Conservation (phyloP, 176 grass and related monocot genomes). For the Musa troglodytarum region DNA sequence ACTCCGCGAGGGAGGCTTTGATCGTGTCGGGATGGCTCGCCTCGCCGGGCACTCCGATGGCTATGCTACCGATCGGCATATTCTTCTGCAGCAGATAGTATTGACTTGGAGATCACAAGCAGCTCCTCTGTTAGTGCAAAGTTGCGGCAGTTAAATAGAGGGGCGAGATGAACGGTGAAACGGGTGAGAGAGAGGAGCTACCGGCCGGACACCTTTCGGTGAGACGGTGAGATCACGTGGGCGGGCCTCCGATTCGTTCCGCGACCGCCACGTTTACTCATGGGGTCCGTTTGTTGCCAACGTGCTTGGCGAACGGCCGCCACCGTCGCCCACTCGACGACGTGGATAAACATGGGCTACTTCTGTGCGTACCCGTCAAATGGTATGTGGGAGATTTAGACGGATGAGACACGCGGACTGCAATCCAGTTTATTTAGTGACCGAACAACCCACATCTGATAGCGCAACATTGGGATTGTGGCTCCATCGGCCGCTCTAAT, state of each 20-base stretch:
- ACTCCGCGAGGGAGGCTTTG: slow-evolving; percentile 60
- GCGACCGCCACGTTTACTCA: background rate
- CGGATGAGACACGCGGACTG: too few relatives aligned
- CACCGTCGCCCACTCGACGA: background rate
- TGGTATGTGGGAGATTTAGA: background rate
- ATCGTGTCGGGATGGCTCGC: slow-evolving; percentile 33
- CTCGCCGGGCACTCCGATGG: slow-evolving; percentile 49
- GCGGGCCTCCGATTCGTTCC: background rate
- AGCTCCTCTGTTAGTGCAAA: background rate
- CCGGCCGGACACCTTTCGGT: background rate
- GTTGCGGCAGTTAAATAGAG: background rate
- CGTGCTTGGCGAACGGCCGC: background rate
- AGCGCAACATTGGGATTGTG: too few relatives aligned
- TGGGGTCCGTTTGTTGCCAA: background rate
- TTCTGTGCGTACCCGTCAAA: background rate
- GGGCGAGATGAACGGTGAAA: slow-evolving; percentile 26
- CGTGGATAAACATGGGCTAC: background rate
- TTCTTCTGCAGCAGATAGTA: background rate
- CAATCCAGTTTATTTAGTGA: too few relatives aligned
- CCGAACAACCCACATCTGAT: too few relatives aligned
- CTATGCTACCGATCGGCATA: slow-evolving; percentile 58
- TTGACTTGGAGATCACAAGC: too few relatives aligned
- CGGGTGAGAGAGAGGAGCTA: background rate
- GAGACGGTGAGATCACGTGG: background rate
- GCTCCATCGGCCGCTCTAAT: too few relatives aligned